Evolutionary conservation across 352 stramenopile species (phyloP).

Genomic region (Globisporangium paroecandrum): DNA sequence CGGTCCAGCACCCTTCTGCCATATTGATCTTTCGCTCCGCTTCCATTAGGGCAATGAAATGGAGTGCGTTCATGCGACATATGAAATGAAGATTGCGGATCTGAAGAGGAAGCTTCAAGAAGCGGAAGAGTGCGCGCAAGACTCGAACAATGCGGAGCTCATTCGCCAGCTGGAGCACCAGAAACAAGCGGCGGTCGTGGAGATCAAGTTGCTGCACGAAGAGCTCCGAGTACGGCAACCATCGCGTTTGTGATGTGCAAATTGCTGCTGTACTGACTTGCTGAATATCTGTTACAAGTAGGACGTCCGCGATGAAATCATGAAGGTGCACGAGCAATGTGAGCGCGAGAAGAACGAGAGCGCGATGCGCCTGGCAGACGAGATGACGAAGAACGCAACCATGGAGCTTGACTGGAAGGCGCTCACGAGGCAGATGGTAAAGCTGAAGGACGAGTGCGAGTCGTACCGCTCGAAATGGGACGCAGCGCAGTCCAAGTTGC

Average conservation of each 20-base stretch:
- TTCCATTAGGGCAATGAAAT: conserved; percentile 53
- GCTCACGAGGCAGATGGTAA: conserved; percentile 35
- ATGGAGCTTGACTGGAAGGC: conserved; percentile 65
- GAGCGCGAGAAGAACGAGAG: conserved; percentile 39
- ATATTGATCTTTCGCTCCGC: neutral
- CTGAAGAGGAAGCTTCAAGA: conserved; percentile 48
- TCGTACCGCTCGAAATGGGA: conserved; percentile 47
- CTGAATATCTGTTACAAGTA: conserved; percentile 12
- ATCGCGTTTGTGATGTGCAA: neutral
- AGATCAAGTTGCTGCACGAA: conserved; percentile 59
- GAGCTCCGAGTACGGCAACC: conserved; percentile 50
- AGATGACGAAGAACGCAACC: conserved; percentile 33
- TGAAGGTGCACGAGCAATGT: conserved; percentile 26
- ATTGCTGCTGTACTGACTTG: neutral
- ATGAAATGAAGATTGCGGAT: conserved; percentile 55
- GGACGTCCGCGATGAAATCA: conserved; percentile 52
- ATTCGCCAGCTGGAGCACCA: conserved; percentile 59
- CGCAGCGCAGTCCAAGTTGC: conserved; percentile 53
- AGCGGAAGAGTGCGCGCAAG: conserved; percentile 37
- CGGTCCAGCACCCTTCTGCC: neutral
- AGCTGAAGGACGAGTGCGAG: conserved; percentile 49
- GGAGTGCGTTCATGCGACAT: conserved; percentile 67
- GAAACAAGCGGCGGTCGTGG: conserved; percentile 38
- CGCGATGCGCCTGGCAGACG: conserved; percentile 48
- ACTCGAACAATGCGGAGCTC: conserved; percentile 33